Evolutionary conservation across 768 basidiomycete species (phyloP), one percentile per base, ranked within the genome.

Genomic region (Hydnum rufescens): DNA sequence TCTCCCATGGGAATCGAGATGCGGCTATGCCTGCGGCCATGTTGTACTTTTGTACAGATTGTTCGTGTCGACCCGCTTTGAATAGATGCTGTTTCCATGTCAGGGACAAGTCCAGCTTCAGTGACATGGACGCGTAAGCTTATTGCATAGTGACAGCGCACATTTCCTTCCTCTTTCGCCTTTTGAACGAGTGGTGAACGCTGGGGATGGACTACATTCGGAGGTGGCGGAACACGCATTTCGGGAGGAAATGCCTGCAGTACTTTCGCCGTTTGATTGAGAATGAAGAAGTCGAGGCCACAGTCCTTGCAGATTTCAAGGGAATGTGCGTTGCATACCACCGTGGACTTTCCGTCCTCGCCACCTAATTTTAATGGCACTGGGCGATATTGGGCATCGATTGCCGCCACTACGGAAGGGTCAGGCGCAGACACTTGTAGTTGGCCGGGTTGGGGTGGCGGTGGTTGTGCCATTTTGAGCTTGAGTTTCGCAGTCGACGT

Each of bases 101-200:
- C 42, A 52, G 29, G 28, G 3, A 28, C 16, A 2, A 32, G 5
- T 3, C 23, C 8, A 46, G 49, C n/a, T n/a, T n/a, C n/a, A n/a
- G n/a, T n/a, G n/a, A n/a, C n/a, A n/a, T n/a, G n/a, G n/a, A n/a
- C n/a, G n/a, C n/a, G n/a, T n/a, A n/a, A 30, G 49, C 25, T 18
- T 18, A 16, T 46, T 30, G 25, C 6, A 47, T 43, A 26, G 19
- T 4, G 32, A 55, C 32, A 30, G 70, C 86, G 61, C 61, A 88
- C 88, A 64, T 99, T 99, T 55, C 95, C 95, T 57, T 93, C 86
- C 47, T 97, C 93, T 63, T 96, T 96, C 3, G 81, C 79, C 46
- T 72, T 68, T 13, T 75, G 80, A 53, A 96, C 75, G 22, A 77
- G 73, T 57, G 80, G 75, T 0, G 82, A 74, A 19, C 93, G 67